Base-by-base conservation (phyloP, 2,329 filamentous ascomycete species). In the Pseudogymnoascus sp. region DNA sequence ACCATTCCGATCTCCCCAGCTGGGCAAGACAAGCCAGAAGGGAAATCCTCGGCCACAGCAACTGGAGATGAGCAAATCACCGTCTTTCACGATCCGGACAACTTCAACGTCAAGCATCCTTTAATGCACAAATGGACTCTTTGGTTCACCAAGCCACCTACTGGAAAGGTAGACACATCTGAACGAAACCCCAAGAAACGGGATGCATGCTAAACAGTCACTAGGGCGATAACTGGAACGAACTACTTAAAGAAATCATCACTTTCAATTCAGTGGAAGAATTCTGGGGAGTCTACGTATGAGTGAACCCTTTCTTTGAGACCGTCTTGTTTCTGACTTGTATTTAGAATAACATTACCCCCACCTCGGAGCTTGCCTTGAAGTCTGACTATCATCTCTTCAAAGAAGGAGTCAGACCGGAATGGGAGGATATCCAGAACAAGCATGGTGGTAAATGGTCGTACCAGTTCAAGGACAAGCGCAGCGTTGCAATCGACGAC, bases 331-430 rank as follows among this genome's bases (percentile, higher is more conserved):
- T 63, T 63, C 58, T 60, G 61, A 64, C 63, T 35, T 58, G 29
- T 59, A 61, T 60, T 37, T 69, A 99, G 95, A 99, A 99, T 84
- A 99, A 99, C 77, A 97, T 99, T 75, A 91, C 93, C 59, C 88
- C 92, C 45, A 93, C 95, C 70, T 97, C 93, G 69, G 92, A 97
- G 72, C 87, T 99, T 45, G 90, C 92, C 48, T 87, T 96, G 73
- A 99, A 99, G 82, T 96, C 94, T 73, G 94, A 99, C 77, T 99
- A 99, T 80, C 95, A 99, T 74, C 89, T 99, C 48, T 99, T 99
- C 88, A 99, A 99, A 82, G 88, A 88, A 71, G 92, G 92, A 67
- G 90, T 99, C 66, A 90, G 94, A 67, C 94, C 94, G 36, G 95
- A 99, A 79, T 99, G 94, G 94, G 94, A 99, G 78, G 94, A 99